Evolutionary conservation across 2,329 filamentous ascomycete genomes (phyloP).

Genomic region (Exophiala calicioides): DNA sequence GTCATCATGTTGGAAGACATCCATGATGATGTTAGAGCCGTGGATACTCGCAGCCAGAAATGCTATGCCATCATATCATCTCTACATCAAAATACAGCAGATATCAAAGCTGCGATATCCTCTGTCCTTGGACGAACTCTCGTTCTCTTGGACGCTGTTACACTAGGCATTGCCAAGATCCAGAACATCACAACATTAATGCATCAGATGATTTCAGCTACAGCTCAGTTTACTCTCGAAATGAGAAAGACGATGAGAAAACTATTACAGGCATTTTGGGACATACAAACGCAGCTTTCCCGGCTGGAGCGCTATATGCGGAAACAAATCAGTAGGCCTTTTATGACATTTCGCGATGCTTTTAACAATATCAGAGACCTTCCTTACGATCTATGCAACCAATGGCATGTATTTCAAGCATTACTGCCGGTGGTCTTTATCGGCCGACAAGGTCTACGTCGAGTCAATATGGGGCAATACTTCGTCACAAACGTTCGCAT

Average conservation of each 20-base stretch:
- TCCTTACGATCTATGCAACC: not conserved
- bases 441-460: not conserved
- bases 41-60: too few species aligned
- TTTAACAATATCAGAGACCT: not conserved
- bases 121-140: constrained; percentile 4
- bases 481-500: constrained; percentile 3
- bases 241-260: not conserved
- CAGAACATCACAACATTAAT: constrained; percentile 6
- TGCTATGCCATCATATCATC: too few species aligned
- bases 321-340: not conserved
- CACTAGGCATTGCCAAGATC: not conserved
- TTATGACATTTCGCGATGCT: not conserved
- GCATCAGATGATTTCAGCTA: constrained; percentile 1
- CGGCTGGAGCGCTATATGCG: constrained; percentile 1
- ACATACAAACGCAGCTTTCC: constrained; percentile 3
- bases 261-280: constrained; percentile 1
- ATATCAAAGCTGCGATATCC: not conserved
- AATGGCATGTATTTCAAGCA: not conserved
- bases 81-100: not conserved
- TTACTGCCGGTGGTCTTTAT: not conserved
- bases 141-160: not conserved
- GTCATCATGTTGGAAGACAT: too few species aligned
- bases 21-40: too few species aligned
- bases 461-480: constrained; percentile 2
- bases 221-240: constrained; percentile 3